Conservation (phyloP, 2,329 filamentous ascomycete genomes). For the Cylindrodendrum hubeiense region DNA sequence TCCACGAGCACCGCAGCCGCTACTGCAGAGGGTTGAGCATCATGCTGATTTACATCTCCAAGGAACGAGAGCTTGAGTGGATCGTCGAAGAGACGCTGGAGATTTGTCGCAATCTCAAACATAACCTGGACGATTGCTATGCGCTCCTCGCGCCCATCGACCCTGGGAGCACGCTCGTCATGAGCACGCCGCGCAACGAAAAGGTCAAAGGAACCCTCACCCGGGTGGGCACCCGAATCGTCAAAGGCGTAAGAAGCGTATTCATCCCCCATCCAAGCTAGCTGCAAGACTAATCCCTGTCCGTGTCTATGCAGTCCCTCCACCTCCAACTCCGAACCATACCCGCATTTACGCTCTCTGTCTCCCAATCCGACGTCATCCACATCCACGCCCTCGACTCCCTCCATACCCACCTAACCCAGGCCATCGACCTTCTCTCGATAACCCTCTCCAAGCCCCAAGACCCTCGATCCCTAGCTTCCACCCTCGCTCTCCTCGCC, state of each 20-base stretch:
- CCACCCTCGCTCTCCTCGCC: conserved; percentile 68
- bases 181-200: conserved; percentile 89
- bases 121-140: conserved; percentile 89
- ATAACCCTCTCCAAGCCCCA: conserved; percentile 74
- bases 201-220: conserved; percentile 93
- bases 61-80: conserved; percentile 68
- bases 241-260: conserved; percentile 79
- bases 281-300: not conserved
- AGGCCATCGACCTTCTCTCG: conserved; percentile 85
- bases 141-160: conserved; percentile 87
- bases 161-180: conserved; percentile 87
- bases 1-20: not conserved
- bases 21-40: not conserved
- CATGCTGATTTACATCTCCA: conserved; percentile 47
- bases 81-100: conserved; percentile 63
- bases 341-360: conserved; percentile 61
- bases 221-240: conserved; percentile 87
- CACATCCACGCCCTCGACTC: conserved; percentile 77
- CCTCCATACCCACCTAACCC: conserved; percentile 82
- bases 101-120: conserved; percentile 63
- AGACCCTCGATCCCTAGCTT: conserved; percentile 68
- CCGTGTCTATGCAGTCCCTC: conserved; percentile 68
- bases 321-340: conserved; percentile 82
- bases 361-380: conserved; percentile 63
- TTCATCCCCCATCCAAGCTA: conserved; percentile 34